These are phyloP conservation scores for Lomentospora prolificans DNA, from an alignment of 2,329 filamentous ascomycete genomes.

Conservation along the genomic window DNA sequence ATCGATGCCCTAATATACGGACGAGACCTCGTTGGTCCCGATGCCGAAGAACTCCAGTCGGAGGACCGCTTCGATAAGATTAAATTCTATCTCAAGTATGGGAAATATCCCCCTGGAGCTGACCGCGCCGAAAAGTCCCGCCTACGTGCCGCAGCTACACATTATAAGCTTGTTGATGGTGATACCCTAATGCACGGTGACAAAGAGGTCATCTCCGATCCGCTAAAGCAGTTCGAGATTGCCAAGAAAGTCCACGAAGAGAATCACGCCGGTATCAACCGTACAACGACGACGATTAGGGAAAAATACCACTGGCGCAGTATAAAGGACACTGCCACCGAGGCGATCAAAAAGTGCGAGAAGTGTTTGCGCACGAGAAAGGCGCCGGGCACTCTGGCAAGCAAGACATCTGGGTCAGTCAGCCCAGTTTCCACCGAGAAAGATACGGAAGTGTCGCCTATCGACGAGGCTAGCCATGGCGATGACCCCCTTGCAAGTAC, in stretches of 20 bases:
- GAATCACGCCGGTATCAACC: constrained; percentile 91
- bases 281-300: constrained; percentile 88
- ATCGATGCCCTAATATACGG: constrained; percentile 75
- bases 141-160: constrained; percentile 83
- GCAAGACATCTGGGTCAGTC: not conserved
- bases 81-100: constrained; percentile 90
- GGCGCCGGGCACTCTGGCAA: constrained; percentile 13
- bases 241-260: constrained; percentile 64
- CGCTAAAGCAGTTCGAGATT: constrained; percentile 82
- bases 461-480: constrained; percentile 7
- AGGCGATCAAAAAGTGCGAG: constrained; percentile 83
- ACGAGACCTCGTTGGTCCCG: constrained; percentile 41
- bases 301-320: constrained; percentile 95
- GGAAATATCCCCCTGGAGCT: constrained; percentile 85
- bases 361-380: constrained; percentile 79
- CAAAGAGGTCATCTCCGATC: constrained; percentile 92
- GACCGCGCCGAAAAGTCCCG: constrained; percentile 94
- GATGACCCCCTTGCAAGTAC: constrained; percentile 1
- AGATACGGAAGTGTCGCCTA: not conserved
- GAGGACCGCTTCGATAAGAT: constrained; percentile 83
- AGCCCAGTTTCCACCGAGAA: constrained; percentile 5
- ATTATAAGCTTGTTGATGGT: constrained; percentile 74
- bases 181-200: constrained; percentile 93
- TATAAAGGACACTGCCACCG: constrained; percentile 94
- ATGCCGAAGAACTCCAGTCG: constrained; percentile 22